Evolutionary conservation across 31 red algal species (phyloP).

Genomic region (Asparagopsis taxiformis): DNA sequence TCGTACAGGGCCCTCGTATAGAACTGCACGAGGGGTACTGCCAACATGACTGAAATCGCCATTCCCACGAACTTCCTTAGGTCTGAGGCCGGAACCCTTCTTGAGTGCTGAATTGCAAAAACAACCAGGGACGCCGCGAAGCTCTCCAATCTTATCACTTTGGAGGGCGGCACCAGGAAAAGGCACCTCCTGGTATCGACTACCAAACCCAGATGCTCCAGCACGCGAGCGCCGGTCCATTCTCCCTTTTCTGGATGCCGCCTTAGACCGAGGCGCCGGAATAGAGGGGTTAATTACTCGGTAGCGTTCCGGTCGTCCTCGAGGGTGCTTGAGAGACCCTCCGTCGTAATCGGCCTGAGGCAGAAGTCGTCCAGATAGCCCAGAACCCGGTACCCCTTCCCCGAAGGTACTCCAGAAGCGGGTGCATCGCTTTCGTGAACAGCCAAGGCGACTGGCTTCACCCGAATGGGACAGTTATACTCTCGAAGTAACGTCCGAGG

Average conservation of each 20-base stretch:
- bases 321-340: not conserved
- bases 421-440: not conserved
- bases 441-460: not conserved
- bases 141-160: not conserved
- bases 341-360: not conserved
- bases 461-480: not conserved
- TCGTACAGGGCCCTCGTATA: not conserved
- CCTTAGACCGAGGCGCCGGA: not conserved
- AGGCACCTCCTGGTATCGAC: not conserved
- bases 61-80: not conserved
- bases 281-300: not conserved
- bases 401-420: not conserved
- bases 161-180: not conserved
- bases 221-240: not conserved
- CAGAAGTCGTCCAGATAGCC: constrained; percentile 4
- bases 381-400: not conserved
- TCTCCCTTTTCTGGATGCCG: not conserved
- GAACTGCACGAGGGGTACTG: constrained; percentile 5
- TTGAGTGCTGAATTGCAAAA: not conserved
- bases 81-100: not conserved
- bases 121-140: not conserved
- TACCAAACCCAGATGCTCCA: not conserved
- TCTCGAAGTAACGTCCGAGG: not conserved
- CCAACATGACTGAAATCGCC: not conserved
- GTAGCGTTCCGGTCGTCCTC: not conserved